phyloP scores from a whole-genome alignment of 495 filamentous ascomycete species.

The Penicillium lividum region DNA sequence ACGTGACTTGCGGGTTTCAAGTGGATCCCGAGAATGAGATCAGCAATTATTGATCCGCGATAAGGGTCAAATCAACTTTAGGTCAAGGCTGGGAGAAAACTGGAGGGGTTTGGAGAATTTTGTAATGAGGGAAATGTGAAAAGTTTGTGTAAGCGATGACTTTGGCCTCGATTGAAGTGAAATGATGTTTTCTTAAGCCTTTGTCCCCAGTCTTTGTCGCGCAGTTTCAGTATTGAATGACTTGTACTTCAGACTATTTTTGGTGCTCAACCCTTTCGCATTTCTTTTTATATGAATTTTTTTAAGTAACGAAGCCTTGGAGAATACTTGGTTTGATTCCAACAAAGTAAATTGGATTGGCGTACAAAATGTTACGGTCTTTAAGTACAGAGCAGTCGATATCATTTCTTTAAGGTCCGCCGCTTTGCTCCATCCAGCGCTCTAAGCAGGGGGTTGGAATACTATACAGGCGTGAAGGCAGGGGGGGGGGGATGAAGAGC shows the following conservation, averaged over 20 bases:
- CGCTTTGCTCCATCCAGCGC: constrained; percentile 20
- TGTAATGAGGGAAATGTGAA: not conserved
- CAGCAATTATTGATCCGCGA: constrained; percentile 2
- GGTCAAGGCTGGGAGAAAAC: not conserved
- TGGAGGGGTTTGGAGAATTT: not conserved
- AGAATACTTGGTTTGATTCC: not conserved
- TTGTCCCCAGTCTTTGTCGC: not conserved
- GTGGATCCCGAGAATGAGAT: constrained; percentile 13
- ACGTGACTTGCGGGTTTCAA: constrained; percentile 23
- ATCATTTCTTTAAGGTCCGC: constrained; percentile 16
- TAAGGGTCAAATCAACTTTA: not conserved
- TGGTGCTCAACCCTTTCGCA: not conserved
- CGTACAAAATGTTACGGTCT: not conserved
- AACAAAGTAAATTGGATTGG: constrained; percentile 15
- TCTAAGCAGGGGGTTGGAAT: constrained; percentile 26
- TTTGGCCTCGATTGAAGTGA: not conserved
- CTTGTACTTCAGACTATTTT: constrained; percentile 2
- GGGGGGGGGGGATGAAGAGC: constrained; percentile 3
- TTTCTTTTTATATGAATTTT: too few species aligned
- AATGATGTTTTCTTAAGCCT: not conserved
- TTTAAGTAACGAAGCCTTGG: too few species aligned
- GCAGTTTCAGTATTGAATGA: not conserved
- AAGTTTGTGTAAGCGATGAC: too few species aligned
- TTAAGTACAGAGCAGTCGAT: constrained; percentile 17
- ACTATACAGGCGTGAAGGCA: constrained; percentile 27